phyloP scores from a whole-genome alignment of 768 basidiomycete genomes.

The Panellus pusillus region DNA sequence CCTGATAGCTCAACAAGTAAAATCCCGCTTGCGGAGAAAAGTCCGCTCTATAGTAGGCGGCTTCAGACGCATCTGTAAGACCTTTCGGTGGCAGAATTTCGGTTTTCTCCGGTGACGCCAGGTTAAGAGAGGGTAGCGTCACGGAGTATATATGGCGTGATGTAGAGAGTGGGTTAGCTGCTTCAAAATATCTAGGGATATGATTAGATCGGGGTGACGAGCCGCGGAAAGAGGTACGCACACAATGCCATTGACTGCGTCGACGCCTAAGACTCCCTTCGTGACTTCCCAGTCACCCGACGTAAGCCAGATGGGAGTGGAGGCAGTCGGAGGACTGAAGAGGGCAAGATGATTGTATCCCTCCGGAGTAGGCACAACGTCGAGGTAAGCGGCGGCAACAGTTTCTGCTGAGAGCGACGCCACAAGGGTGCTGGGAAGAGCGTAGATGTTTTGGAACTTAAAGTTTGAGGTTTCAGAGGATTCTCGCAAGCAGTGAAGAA shows the following conservation, averaged over 20 bases:
- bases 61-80: constrained; percentile 31
- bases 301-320: constrained; percentile 80
- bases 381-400: constrained; percentile 74
- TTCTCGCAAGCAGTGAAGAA: not conserved
- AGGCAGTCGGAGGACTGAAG: constrained; percentile 74
- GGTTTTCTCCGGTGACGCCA: constrained; percentile 38
- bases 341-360: constrained; percentile 94
- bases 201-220: constrained; percentile 16
- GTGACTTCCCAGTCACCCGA: constrained; percentile 90
- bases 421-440: constrained; percentile 40
- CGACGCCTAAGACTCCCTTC: constrained; percentile 68
- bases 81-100: constrained; percentile 53
- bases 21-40: constrained; percentile 89
- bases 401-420: constrained; percentile 19
- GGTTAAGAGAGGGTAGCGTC: constrained; percentile 55
- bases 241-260: constrained; percentile 67
- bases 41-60: constrained; percentile 60
- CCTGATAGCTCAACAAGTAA: constrained; percentile 77
- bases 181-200: constrained; percentile 75
- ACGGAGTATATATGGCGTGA: constrained; percentile 85
- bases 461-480: constrained; percentile 4
- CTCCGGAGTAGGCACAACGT: constrained; percentile 77
- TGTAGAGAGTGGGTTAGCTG: constrained; percentile 78
- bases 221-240: constrained; percentile 40
- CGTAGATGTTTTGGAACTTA: constrained; percentile 64